A percentile compares a stretch with the other conserved stretches of the same genome.
Evolutionary conservation across 305 asterid genomes (phyloP).

Genomic region (Fraxinus ornus): DNA sequence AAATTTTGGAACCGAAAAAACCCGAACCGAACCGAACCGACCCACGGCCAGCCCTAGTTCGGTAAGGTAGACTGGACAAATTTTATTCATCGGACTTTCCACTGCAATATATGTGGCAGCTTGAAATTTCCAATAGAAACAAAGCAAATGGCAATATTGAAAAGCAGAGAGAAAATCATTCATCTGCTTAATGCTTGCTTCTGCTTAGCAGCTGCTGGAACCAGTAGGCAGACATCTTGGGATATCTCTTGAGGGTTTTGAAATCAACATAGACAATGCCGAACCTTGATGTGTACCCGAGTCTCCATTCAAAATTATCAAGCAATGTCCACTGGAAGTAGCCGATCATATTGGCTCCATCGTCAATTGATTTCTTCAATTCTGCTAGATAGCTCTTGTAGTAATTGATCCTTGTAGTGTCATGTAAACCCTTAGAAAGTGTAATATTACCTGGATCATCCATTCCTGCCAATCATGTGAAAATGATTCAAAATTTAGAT

Average conservation of each 20-base stretch:
- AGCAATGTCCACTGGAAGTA: constrained; percentile 93
- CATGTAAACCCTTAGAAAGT: constrained; percentile 55
- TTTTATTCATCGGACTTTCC: neutral
- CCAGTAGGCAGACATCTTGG: constrained; percentile 91
- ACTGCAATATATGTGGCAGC: neutral
- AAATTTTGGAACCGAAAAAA: too few relatives aligned
- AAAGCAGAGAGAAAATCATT: neutral
- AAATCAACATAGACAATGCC: constrained; percentile 83
- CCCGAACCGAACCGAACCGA: too few relatives aligned
- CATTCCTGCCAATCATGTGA: constrained; percentile 54
- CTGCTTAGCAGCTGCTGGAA: constrained; percentile 55
- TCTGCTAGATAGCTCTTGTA: constrained; percentile 62
- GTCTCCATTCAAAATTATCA: constrained; percentile 90
- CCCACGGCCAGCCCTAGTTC: too few relatives aligned
- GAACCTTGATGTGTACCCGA: constrained; percentile 87
- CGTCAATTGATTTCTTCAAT: constrained; percentile 67
- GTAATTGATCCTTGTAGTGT: constrained; percentile 57
- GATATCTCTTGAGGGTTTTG: constrained; percentile 75
- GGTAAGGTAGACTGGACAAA: neutral
- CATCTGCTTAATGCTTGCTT: constrained; percentile 28
- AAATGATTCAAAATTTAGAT: neutral
- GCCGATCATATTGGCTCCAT: constrained; percentile 78
- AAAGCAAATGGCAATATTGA: neutral
- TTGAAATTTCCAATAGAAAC: neutral
- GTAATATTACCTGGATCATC: constrained; percentile 80